phyloP scores from a whole-genome alignment of 2,329 filamentous ascomycete species.

The Pseudocercospora vitis region DNA sequence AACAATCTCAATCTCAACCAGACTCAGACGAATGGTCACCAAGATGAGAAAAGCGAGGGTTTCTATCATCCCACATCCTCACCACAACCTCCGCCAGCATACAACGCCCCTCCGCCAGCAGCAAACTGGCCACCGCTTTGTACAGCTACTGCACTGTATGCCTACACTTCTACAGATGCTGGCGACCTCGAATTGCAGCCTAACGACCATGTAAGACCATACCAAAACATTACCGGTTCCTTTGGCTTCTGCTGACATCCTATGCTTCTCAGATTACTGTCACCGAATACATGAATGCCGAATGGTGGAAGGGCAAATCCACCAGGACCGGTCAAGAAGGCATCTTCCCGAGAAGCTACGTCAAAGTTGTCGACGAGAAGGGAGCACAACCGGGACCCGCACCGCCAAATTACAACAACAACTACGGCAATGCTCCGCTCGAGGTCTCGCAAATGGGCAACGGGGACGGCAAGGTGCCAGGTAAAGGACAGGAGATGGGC shows the following conservation, averaged over 20 bases:
- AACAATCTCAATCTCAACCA: conserved; percentile 39
- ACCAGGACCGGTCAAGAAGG: conserved; percentile 79
- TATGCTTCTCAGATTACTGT: too few relatives aligned
- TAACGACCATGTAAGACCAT: conserved; percentile 66
- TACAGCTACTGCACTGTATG: conserved; percentile 78
- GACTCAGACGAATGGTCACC: conserved; percentile 28
- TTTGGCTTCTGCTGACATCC: too few relatives aligned
- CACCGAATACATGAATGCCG: conserved; percentile 88
- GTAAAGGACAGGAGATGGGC: conserved; percentile 53
- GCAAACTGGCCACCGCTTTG: conserved; percentile 56
- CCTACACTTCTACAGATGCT: conserved; percentile 74
- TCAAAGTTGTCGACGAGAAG: conserved; percentile 68
- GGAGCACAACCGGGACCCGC: conserved; percentile 41
- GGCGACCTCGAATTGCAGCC: conserved; percentile 80
- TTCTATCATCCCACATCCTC: conserved; percentile 43
- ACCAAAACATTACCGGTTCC: not conserved
- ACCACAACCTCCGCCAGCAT: conserved; percentile 57
- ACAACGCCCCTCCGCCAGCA: conserved; percentile 51
- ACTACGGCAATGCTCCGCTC: conserved; percentile 66
- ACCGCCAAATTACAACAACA: conserved; percentile 58
- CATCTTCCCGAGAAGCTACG: conserved; percentile 94
- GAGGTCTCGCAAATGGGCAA: conserved; percentile 62
- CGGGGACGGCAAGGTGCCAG: conserved; percentile 51
- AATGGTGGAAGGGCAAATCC: conserved; percentile 93
- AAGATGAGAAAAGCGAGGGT: conserved; percentile 39